These are phyloP conservation scores for Taxillus chinensis DNA, from an alignment of 164 flowering plant species.

Conservation along the genomic window DNA sequence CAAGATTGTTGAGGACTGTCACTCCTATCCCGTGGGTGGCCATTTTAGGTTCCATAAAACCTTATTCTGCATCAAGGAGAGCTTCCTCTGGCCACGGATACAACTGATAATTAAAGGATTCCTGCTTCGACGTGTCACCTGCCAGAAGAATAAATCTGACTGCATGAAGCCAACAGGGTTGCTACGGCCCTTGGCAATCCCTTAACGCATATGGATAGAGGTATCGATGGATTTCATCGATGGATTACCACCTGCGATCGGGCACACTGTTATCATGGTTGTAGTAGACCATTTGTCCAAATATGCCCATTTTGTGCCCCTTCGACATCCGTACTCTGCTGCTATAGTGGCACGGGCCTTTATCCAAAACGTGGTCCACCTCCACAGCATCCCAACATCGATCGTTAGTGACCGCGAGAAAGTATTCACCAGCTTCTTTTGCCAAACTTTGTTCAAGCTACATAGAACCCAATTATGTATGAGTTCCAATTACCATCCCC, in stretches of 20 bases:
- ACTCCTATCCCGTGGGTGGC: background rate
- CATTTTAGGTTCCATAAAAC: background rate
- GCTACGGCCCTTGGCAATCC: background rate
- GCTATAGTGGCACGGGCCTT: background rate
- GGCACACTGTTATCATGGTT: background rate
- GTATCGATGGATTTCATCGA: background rate
- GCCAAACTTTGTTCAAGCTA: no score
- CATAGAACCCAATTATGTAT: no score
- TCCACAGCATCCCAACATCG: background rate
- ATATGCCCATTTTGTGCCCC: background rate
- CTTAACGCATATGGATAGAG: background rate
- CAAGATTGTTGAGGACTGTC: background rate
- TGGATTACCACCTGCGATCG: background rate
- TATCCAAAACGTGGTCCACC: background rate
- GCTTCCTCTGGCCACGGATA: background rate
- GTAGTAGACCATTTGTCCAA: no score
- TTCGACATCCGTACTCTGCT: background rate
- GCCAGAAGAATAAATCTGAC: background rate
- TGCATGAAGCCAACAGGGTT: background rate
- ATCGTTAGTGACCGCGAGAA: no score
- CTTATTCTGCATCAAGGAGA: background rate
- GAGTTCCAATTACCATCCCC: no score
- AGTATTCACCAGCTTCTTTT: background rate
- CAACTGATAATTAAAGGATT: no score
- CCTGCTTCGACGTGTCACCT: background rate